A percentile compares a stretch with the other conserved stretches of the same genome.
These are phyloP conservation scores for Croton laevigatus DNA, from an alignment of 441 rosid species.

Conservation along the genomic window DNA sequence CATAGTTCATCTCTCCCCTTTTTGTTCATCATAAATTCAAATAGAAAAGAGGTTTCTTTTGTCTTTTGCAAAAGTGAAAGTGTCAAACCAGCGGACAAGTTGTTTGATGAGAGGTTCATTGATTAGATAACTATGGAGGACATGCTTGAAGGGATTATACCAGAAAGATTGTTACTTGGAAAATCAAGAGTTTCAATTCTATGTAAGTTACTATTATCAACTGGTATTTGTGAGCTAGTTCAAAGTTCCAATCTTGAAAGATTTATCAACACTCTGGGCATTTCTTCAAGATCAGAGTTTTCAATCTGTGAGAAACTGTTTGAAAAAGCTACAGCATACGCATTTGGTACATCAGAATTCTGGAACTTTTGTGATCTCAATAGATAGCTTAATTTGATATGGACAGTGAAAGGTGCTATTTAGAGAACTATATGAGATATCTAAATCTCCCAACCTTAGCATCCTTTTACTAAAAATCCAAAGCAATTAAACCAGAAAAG, in stretches of 20 bases:
- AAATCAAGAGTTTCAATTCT: slow-evolving; percentile 25
- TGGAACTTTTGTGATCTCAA: slow-evolving; percentile 3
- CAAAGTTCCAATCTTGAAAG: slow-evolving; percentile 17
- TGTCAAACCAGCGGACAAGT: too few relatives aligned
- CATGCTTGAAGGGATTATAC: slow-evolving; percentile 28
- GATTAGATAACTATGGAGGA: slow-evolving; percentile 19
- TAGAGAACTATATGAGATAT: background rate
- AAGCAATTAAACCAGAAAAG: slow-evolving; percentile 6
- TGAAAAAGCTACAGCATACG: background rate
- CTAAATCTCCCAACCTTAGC: background rate
- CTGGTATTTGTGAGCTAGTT: slow-evolving; percentile 16
- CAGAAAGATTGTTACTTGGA: slow-evolving; percentile 14
- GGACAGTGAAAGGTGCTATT: slow-evolving; percentile 8
- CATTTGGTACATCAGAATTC: background rate
- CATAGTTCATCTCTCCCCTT: slow-evolving; percentile 10
- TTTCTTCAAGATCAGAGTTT: background rate
- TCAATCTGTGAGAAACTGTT: background rate
- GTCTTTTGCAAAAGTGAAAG: too few relatives aligned
- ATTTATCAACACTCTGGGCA: background rate
- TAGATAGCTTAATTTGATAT: slow-evolving; percentile 1
- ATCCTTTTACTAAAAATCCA: background rate
- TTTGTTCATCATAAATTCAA: background rate
- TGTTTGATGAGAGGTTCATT: slow-evolving; percentile 25
- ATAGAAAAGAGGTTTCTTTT: background rate
- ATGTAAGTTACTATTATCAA: slow-evolving; percentile 14